Evolutionary conservation across 164 flowering plant genomes (phyloP).

Genomic region (Vitis rupestris): DNA sequence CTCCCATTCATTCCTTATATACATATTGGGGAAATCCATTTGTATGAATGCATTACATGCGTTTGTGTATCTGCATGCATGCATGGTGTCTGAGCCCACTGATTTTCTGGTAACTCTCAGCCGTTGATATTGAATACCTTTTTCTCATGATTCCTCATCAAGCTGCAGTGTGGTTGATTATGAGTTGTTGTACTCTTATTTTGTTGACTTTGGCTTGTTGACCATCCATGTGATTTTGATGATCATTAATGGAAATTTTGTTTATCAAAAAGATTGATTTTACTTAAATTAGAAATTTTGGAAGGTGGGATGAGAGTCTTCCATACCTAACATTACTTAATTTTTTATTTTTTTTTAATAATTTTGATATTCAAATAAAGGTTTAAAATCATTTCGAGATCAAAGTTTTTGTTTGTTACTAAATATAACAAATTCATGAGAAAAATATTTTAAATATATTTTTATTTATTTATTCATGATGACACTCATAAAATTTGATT

Average conservation of each 20-base stretch:
- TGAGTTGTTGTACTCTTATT: background rate
- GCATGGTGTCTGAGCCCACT: conserved; percentile 1
- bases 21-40: conserved; percentile 10
- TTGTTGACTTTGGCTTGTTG: background rate
- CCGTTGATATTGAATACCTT: background rate
- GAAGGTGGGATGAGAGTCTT: too few species aligned
- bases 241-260: background rate
- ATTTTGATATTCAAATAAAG: too few species aligned
- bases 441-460: too few species aligned
- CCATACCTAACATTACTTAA: too few species aligned
- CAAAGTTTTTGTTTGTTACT: too few species aligned
- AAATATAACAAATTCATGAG: too few species aligned
- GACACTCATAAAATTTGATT: too few species aligned
- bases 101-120: background rate
- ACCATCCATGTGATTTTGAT: background rate
- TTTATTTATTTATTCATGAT: too few species aligned
- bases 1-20: conserved; percentile 17
- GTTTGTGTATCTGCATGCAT: conserved; percentile 1
- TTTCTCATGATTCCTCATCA: background rate
- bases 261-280: too few species aligned
- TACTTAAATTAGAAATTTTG: too few species aligned
- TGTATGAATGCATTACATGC: background rate
- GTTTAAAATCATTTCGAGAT: too few species aligned
- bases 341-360: too few species aligned
- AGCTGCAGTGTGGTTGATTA: background rate